phyloP scores from a whole-genome alignment of 768 basidiomycete genomes.

The Kockovaella imperatae region DNA sequence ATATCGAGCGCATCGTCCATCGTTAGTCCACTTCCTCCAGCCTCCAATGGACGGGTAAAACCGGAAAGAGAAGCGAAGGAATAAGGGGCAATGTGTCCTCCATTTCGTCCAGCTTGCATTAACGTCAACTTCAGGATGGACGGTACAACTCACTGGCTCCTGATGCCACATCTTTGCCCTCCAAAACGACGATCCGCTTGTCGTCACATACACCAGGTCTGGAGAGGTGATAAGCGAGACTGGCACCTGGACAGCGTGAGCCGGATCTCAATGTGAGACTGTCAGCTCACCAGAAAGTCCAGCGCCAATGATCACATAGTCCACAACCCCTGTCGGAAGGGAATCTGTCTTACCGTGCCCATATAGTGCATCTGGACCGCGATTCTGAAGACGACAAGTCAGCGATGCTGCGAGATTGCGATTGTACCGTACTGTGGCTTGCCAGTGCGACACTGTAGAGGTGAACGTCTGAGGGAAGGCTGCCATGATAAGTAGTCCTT shows the following conservation, averaged over 20 bases:
- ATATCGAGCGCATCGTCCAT: slow-evolving; percentile 23
- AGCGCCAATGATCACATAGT: slow-evolving; percentile 20
- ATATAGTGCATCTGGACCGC: slow-evolving; percentile 15
- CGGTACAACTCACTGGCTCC: slow-evolving; percentile 16
- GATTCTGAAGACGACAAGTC: slow-evolving; percentile 12
- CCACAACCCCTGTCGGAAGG: slow-evolving; percentile 11
- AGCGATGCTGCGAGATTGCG: neutral
- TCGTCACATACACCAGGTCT: slow-evolving; percentile 9
- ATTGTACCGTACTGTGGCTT: slow-evolving; percentile 23
- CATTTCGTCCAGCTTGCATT: slow-evolving; percentile 22
- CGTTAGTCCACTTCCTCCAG: slow-evolving; percentile 28
- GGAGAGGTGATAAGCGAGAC: slow-evolving; percentile 29
- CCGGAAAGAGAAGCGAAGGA: slow-evolving; percentile 13
- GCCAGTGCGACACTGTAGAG: slow-evolving; percentile 36
- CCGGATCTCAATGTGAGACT: neutral
- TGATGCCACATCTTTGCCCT: slow-evolving; percentile 32
- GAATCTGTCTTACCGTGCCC: slow-evolving; percentile 6
- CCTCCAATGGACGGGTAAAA: slow-evolving; percentile 9
- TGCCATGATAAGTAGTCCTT: too few relatives aligned
- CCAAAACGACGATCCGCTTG: slow-evolving; percentile 15
- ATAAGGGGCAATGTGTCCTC: slow-evolving; percentile 23
- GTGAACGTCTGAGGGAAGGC: slow-evolving; percentile 30
- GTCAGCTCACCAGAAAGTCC: slow-evolving; percentile 18
- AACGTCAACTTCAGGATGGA: neutral
- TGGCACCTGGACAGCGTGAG: slow-evolving; percentile 10